Conservation (phyloP, 192 early-diverging fungal species). For the Backusella morwellensis region DNA sequence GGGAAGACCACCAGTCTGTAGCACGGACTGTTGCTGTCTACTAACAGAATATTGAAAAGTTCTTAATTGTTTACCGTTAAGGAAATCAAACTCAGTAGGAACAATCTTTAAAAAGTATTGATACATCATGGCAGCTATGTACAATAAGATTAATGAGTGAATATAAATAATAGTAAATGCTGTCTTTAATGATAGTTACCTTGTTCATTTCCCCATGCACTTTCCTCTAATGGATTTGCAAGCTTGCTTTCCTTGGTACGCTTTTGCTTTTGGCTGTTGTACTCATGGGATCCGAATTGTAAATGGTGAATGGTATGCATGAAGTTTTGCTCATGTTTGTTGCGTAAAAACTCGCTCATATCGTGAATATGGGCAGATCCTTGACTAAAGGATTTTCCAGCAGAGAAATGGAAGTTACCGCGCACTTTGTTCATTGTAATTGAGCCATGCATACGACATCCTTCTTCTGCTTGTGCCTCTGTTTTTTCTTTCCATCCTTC, state of each 20-base stretch:
- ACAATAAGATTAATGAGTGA: not conserved
- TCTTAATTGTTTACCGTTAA: constrained; percentile 61
- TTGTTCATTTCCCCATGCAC: constrained; percentile 45
- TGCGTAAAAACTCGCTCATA: constrained; percentile 13
- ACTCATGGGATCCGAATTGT: constrained; percentile 63
- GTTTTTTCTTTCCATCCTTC: constrained; percentile 79
- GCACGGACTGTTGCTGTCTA: constrained; percentile 71
- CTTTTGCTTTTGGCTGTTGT: constrained; percentile 13
- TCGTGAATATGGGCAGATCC: constrained; percentile 28
- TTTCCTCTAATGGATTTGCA: constrained; percentile 67
- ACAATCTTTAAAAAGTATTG: constrained; percentile 96
- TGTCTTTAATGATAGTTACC: constrained; percentile 23
- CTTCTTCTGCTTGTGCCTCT: constrained; percentile 75
- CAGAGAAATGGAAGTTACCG: constrained; percentile 91
- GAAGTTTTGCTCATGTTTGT: constrained; percentile 71
- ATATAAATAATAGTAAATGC: not conserved
- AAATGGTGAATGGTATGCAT: constrained; percentile 78
- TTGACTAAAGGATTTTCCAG: constrained; percentile 76
- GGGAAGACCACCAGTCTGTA: constrained; percentile 19
- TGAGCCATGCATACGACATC: constrained; percentile 80
- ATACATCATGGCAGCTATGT: constrained; percentile 52
- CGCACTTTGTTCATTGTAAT: constrained; percentile 86
- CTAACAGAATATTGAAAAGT: constrained; percentile 97
- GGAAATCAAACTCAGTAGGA: constrained; percentile 72
- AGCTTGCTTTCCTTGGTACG: constrained; percentile 1